Evolutionary conservation across 257 asterid genomes (phyloP).

Genomic region (Agastache rugosa): DNA sequence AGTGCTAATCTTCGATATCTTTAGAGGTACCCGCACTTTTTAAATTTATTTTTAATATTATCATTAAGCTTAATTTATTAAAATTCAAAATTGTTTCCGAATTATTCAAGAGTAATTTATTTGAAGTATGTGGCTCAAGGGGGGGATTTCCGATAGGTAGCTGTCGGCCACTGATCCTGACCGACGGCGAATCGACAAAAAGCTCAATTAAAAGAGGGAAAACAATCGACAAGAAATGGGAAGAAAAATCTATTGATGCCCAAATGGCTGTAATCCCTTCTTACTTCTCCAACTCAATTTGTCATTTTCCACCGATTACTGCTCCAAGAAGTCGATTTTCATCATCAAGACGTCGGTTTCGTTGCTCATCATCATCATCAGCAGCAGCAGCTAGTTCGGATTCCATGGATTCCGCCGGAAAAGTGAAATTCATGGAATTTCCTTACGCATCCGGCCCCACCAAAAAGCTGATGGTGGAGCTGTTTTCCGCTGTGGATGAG

Average conservation of each 20-base stretch:
- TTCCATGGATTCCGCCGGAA: conserved; percentile 49
- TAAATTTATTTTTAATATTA: too few relatives aligned
- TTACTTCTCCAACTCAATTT: background rate
- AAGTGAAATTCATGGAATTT: conserved; percentile 65
- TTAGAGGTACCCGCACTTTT: too few relatives aligned
- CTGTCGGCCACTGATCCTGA: too few relatives aligned
- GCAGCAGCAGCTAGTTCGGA: conserved; percentile 31
- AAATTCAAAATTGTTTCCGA: too few relatives aligned
- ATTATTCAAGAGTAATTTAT: too few relatives aligned
- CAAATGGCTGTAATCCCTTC: background rate
- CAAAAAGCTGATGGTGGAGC: conserved; percentile 70
- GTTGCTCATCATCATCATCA: conserved; percentile 41
- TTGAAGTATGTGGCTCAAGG: too few relatives aligned
- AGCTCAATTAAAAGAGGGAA: background rate
- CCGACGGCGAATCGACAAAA: too few relatives aligned
- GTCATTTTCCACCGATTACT: conserved; percentile 15
- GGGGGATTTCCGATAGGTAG: too few relatives aligned
- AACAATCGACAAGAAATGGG: background rate
- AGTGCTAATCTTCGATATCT: too few relatives aligned
- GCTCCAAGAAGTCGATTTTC: conserved; percentile 6
- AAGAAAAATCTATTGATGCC: background rate
- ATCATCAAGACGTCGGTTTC: conserved; percentile 24
- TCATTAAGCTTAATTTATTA: too few relatives aligned
- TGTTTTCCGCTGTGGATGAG: conserved; percentile 63
- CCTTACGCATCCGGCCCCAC: conserved; percentile 68